phyloP scores from a whole-genome alignment of 1,284 basidiomycete genomes.

The Ganoderma resinaceum region DNA sequence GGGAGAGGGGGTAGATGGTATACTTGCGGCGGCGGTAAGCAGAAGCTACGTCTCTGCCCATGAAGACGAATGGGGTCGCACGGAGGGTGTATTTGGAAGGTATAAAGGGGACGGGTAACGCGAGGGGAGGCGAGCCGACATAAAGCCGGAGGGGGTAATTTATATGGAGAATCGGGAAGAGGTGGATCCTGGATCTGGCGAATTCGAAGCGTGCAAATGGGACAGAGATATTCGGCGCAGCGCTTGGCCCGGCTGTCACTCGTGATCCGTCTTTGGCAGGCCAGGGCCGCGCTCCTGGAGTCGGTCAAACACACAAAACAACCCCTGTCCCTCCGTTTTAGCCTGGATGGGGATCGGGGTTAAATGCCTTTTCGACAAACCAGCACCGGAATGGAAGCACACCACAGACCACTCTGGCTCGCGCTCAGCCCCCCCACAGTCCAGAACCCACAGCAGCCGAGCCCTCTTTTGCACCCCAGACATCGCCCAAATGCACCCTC shows the following conservation, averaged over 20 bases:
- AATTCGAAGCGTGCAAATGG: constrained; percentile 12
- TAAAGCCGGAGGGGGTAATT: constrained; percentile 35
- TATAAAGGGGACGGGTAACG: constrained; percentile 36
- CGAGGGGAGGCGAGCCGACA: constrained; percentile 34
- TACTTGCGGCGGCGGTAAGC: constrained; percentile 37
- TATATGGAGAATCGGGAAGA: constrained; percentile 33
- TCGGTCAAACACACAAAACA: constrained; percentile 35
- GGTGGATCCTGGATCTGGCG: constrained; percentile 8
- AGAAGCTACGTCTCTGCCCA: constrained; percentile 39
- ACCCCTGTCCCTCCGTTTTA: constrained; percentile 32
- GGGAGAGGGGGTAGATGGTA: constrained; percentile 32
- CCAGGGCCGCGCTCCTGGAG: constrained; percentile 46
- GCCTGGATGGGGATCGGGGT: constrained; percentile 30
- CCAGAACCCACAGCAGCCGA: constrained; percentile 20
- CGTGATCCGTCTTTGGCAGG: constrained; percentile 51
- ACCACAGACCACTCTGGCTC: neutral
- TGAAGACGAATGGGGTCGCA: constrained; percentile 30
- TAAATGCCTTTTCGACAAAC: constrained; percentile 15
- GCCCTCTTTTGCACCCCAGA: constrained; percentile 23
- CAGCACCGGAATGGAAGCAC: constrained; percentile 28
- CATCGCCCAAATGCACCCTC: constrained; percentile 9
- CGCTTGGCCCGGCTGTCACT: constrained; percentile 34
- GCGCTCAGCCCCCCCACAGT: neutral
- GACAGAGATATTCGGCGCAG: constrained; percentile 32
- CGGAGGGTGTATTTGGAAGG: constrained; percentile 36